phyloP scores from a whole-genome alignment of 2,329 filamentous ascomycete genomes.

The Waltergamsia citrina region DNA sequence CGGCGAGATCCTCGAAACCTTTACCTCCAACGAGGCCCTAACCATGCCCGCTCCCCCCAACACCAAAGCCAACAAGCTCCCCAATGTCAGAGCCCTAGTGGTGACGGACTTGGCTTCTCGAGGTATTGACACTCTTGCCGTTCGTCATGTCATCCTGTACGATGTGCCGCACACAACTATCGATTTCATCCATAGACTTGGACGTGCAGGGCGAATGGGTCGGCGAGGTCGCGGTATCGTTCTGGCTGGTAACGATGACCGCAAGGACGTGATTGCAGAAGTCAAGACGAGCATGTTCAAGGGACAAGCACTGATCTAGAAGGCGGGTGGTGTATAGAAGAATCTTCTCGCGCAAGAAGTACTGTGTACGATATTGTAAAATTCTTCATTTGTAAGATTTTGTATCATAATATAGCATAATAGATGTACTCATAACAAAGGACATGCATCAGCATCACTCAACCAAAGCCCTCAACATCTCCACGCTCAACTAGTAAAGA shows the following conservation, averaged over 20 bases:
- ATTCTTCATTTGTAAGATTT: not conserved
- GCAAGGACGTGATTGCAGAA: conserved; percentile 83
- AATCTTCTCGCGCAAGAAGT: too few relatives aligned
- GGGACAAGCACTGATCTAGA: conserved; percentile 65
- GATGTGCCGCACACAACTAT: conserved; percentile 97
- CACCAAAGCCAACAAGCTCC: conserved; percentile 40
- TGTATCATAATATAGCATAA: too few relatives aligned
- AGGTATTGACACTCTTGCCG: conserved; percentile 88
- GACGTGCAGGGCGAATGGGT: conserved; percentile 87
- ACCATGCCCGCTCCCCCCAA: conserved; percentile 17
- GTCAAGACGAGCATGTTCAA: conserved; percentile 85
- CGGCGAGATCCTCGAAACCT: conserved; percentile 65
- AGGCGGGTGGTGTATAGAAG: not conserved
- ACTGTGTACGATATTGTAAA: conserved; percentile 4
- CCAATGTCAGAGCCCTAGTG: conserved; percentile 83
- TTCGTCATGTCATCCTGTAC: conserved; percentile 86
- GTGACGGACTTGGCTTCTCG: conserved; percentile 88
- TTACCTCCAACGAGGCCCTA: conserved; percentile 47
- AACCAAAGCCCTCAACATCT: not conserved
- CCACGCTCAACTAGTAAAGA: not conserved
- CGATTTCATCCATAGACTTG: conserved; percentile 94
- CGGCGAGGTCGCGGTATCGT: conserved; percentile 83
- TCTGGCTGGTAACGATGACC: conserved; percentile 78
- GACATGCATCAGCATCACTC: not conserved
- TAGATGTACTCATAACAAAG: too few relatives aligned